Conservation (phyloP, 2,329 filamentous ascomycete genomes). For the Talaromyces sp. region DNA sequence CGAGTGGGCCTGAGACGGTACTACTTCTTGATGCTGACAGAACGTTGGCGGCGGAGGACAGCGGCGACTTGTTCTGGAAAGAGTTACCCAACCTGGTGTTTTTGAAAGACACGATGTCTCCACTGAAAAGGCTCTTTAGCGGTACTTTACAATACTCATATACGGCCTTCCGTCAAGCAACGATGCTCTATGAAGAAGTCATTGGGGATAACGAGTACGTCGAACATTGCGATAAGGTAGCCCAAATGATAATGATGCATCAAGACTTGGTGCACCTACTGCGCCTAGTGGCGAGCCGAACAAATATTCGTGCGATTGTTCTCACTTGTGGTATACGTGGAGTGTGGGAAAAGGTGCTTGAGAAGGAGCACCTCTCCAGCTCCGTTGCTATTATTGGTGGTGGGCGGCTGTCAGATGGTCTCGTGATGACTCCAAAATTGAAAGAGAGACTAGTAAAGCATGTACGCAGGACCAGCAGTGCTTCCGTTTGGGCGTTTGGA, state of each 20-base stretch:
- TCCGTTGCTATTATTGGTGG: conserved; percentile 51
- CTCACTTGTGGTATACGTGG: conserved; percentile 51
- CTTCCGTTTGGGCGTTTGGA: conserved; percentile 54
- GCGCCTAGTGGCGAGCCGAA: conserved; percentile 21
- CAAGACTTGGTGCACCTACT: conserved; percentile 48
- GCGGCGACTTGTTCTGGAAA: conserved; percentile 16
- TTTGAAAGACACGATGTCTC: conserved; percentile 8
- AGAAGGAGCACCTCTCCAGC: conserved; percentile 37
- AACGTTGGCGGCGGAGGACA: conserved; percentile 44
- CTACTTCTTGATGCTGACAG: conserved; percentile 56
- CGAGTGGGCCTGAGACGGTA: conserved; percentile 36
- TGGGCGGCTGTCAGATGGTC: conserved; percentile 43
- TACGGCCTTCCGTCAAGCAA: conserved; percentile 51
- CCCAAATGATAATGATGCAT: conserved; percentile 40
- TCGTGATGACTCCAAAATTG: conserved; percentile 48
- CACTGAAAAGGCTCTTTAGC: conserved; percentile 46
- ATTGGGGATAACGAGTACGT: conserved; percentile 39
- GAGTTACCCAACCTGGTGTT: conserved; percentile 5
- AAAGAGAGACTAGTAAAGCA: conserved; percentile 48
- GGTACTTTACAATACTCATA: conserved; percentile 49
- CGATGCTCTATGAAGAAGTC: conserved; percentile 49
- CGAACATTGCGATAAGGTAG: conserved; percentile 42
- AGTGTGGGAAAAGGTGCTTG: conserved; percentile 54
- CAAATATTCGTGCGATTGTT: conserved; percentile 45
- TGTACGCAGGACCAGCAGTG: conserved; percentile 27